Conservation (phyloP, 78 protist species). For the Dictyostelium citrinum region DNA sequence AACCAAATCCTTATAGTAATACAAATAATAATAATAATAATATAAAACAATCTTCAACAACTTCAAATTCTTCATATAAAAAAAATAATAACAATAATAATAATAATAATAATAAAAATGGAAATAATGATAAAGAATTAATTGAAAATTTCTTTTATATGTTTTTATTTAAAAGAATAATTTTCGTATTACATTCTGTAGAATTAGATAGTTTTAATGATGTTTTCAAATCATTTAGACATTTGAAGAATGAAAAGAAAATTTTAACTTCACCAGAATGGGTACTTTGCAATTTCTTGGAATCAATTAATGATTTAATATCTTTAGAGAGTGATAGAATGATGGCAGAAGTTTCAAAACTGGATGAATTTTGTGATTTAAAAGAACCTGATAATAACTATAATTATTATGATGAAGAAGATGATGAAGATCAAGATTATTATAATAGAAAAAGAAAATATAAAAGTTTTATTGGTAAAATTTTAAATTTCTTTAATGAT, state of each 20-base stretch:
- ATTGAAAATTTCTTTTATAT: slow-evolving; percentile 11
- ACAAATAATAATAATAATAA: background rate
- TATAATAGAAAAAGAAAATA: background rate
- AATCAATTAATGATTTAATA: slow-evolving; percentile 10
- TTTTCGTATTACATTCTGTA: slow-evolving; percentile 7
- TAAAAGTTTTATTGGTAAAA: background rate
- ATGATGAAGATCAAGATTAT: background rate
- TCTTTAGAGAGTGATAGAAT: slow-evolving; percentile 3
- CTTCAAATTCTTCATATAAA: background rate
- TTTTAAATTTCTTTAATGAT: background rate
- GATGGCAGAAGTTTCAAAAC: slow-evolving; percentile 3
- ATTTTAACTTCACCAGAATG: slow-evolving; percentile 26
- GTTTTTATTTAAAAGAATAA: slow-evolving; percentile 6
- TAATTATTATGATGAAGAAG: background rate
- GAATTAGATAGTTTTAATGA: slow-evolving; percentile 3
- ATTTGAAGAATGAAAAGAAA: background rate
- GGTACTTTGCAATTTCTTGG: slow-evolving; percentile 26
- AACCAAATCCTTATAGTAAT: background rate
- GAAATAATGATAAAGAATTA: background rate
- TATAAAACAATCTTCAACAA: background rate
- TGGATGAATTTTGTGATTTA: slow-evolving; percentile 28
- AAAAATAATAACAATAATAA: background rate
- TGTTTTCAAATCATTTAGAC: slow-evolving; percentile 14
- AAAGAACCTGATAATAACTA: background rate
- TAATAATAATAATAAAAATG: background rate